Percentiles rank a stretch among this genome's conserved stretches.
These are phyloP conservation scores for Aegilops bicornis DNA, from an alignment of 176 grass and related monocot genomes.

Conservation along the genomic window DNA sequence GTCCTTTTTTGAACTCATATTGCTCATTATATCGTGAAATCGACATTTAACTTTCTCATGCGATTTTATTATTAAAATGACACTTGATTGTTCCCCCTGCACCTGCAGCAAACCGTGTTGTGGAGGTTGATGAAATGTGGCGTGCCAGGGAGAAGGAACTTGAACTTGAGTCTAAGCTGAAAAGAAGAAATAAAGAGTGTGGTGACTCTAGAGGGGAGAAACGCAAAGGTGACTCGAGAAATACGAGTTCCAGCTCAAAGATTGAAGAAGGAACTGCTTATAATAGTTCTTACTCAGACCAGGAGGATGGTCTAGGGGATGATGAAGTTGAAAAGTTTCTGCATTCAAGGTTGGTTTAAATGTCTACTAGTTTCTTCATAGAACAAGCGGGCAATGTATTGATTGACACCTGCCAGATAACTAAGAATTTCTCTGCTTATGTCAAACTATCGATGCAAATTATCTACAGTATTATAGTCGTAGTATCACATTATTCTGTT, in stretches of 20 bases:
- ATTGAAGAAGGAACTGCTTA: constrained; percentile 32
- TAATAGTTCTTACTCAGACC: constrained; percentile 42
- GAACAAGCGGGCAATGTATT: not conserved
- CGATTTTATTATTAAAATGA: not conserved
- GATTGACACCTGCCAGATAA: not conserved
- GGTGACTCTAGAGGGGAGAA: constrained; percentile 40
- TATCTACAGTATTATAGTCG: not conserved
- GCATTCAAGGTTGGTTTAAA: constrained; percentile 69
- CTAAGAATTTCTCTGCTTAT: not conserved
- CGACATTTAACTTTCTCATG: not conserved
- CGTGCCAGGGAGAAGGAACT: constrained; percentile 78
- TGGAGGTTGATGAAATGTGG: constrained; percentile 95
- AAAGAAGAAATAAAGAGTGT: constrained; percentile 26
- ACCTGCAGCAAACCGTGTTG: constrained; percentile 80
- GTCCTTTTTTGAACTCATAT: not conserved
- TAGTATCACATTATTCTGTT: not conserved
- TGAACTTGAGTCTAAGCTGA: constrained; percentile 62
- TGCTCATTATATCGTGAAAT: not conserved
- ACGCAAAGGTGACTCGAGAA: constrained; percentile 38
- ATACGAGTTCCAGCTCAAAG: constrained; percentile 43
- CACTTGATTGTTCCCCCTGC: constrained; percentile 27
- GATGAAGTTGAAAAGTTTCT: constrained; percentile 86
- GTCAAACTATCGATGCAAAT: not conserved
- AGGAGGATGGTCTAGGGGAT: constrained; percentile 51
- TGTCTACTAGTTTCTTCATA: not conserved